Evolutionary conservation across 176 grass and related monocot genomes (phyloP).

Genomic region (Dactylis glomerata): DNA sequence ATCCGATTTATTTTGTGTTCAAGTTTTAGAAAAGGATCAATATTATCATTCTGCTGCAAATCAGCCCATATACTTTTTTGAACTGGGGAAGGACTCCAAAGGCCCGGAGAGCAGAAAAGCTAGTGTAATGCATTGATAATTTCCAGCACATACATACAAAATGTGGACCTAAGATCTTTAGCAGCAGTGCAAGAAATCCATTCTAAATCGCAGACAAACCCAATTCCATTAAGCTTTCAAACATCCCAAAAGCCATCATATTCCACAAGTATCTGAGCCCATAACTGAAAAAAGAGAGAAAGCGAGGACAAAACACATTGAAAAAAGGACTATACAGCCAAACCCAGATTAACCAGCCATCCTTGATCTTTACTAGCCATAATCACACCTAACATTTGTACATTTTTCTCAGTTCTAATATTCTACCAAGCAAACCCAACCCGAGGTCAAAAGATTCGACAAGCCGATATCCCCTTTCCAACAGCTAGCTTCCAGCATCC

Average conservation of each 20-base stretch:
- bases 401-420: conserved; percentile 52
- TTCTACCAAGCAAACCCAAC: conserved; percentile 44
- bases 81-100: too few relatives aligned
- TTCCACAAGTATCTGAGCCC: conserved; percentile 49
- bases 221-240: conserved; percentile 18
- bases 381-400: conserved; percentile 75
- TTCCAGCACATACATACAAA: not conserved
- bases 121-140: not conserved
- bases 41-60: not conserved
- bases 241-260: conserved; percentile 44
- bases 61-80: not conserved
- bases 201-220: not conserved
- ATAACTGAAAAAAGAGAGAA: conserved; percentile 20
- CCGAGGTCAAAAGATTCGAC: conserved; percentile 47
- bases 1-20: too few relatives aligned
- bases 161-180: not conserved
- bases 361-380: conserved; percentile 49
- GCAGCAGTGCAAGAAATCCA: not conserved
- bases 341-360: conserved; percentile 43
- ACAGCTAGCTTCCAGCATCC: conserved; percentile 11
- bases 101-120: not conserved
- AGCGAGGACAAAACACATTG: conserved; percentile 29
- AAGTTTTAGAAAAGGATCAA: not conserved
- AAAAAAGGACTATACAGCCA: conserved; percentile 63
- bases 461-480: conserved; percentile 29